Conservation (phyloP, 1,284 basidiomycete genomes). For the Agroathelia rolfsii region DNA sequence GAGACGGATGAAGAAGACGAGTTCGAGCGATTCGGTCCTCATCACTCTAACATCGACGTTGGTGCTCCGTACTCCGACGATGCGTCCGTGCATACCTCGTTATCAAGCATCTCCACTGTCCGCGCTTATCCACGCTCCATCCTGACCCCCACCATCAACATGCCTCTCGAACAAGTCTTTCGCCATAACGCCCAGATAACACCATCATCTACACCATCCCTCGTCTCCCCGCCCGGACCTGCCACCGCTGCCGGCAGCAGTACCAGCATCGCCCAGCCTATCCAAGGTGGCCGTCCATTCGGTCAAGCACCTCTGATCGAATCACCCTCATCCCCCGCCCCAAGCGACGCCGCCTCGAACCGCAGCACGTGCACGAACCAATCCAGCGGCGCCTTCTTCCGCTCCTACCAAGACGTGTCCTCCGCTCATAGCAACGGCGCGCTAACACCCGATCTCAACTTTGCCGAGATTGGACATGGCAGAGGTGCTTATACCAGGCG, state of each 20-base stretch:
- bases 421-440: constrained; percentile 41
- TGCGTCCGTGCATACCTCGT: constrained; percentile 20
- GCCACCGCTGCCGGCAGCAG: too few relatives aligned
- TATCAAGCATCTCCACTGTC: constrained; percentile 12
- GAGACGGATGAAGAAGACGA: constrained; percentile 34
- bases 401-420: constrained; percentile 40
- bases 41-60: too few relatives aligned
- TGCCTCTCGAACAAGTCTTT: too few relatives aligned
- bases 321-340: constrained; percentile 44
- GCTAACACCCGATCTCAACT: constrained; percentile 63
- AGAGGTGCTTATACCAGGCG: constrained; percentile 37
- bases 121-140: constrained; percentile 14
- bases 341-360: constrained; percentile 46
- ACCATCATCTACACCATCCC: constrained; percentile 6
- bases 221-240: too few relatives aligned
- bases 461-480: constrained; percentile 69
- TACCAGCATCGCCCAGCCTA: constrained; percentile 4
- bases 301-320: constrained; percentile 57
- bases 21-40: constrained; percentile 17
- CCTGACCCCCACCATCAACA: constrained; percentile 21
- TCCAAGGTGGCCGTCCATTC: constrained; percentile 26
- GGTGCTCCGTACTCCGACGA: constrained; percentile 30
- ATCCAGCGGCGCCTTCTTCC: constrained; percentile 56
- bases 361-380: constrained; percentile 42
- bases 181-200: constrained; percentile 23